These are phyloP conservation scores for Aspergillus sojae DNA, from an alignment of 2,329 filamentous ascomycete species.

Conservation along the genomic window DNA sequence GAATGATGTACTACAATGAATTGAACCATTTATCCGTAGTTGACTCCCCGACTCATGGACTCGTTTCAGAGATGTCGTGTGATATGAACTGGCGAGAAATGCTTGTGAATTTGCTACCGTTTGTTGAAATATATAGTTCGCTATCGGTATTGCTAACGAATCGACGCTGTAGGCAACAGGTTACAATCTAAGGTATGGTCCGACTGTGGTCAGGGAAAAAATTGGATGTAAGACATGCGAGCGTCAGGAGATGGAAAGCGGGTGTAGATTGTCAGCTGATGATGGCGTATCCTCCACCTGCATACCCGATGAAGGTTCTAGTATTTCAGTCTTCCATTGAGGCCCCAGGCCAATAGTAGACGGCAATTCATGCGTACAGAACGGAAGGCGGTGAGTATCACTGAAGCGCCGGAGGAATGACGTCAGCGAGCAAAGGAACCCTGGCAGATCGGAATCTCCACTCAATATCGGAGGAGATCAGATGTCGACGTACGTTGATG, in stretches of 20 bases:
- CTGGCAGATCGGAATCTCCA: not conserved
- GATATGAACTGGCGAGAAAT: not conserved
- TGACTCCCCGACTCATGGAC: not conserved
- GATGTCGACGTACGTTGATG: not conserved
- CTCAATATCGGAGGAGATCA: not conserved
- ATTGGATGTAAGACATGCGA: not conserved
- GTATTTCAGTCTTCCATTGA: not conserved
- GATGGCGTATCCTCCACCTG: not conserved
- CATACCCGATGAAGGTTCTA: not conserved
- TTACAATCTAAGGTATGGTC: not conserved
- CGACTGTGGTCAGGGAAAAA: not conserved
- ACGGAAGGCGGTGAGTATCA: not conserved
- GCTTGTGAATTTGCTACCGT: not conserved
- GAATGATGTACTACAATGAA: no score
- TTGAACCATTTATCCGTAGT: no score
- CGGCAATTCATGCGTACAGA: no score
- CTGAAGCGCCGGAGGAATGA: not conserved
- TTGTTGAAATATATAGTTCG: not conserved
- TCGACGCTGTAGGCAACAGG: not conserved
- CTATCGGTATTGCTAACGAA: not conserved
- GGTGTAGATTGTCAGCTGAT: not conserved
- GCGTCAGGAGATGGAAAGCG: not conserved
- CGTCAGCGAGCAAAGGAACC: not conserved
- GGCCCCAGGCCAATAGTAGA: no score
- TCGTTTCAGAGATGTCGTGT: not conserved